Evolutionary conservation across 2,329 filamentous ascomycete genomes (phyloP), one percentile per base, ranked within the genome.

Genomic region (Diaporthe citri): DNA sequence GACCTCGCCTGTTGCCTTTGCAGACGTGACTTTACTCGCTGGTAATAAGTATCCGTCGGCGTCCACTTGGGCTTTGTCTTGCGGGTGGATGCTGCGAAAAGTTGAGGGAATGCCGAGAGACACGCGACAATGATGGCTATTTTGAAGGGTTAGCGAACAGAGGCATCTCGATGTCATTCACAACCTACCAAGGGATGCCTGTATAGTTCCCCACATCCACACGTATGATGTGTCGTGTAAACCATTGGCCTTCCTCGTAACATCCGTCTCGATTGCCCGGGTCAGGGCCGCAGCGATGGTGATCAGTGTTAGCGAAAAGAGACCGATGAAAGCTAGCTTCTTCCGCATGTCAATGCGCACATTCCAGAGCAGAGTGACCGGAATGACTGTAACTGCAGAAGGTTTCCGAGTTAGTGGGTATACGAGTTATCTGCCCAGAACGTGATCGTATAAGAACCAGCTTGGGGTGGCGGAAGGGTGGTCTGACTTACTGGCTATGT

Each of bases 311-410:
- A 72, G 36, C 3, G 71, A 72, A 22, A 64, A 64, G 22, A 72
- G 51, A 6, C 71, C 57, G 28, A 64, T 46, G 17, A 64, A 64
- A 28, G 57, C 71, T 3, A 82, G 34, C 75, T 84, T 84, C 1
- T 79, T 82, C 39, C 72, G 78, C 7, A 80, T 41, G 0, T 81
- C 81, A 17, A 84, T 79, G 7, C 78, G 78, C 1, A 84, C 78
- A 7, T 80, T 82, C 82, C 82, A 83, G 12, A 84, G 43, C 4
- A 72, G 28, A 12, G 34, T 20, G 46, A 72, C 25, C 4, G 71
- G 56, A 8, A 64, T 28, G 3, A 48, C 8, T 8, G 59, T 64
- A 22, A 72, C 71, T 72, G n/a, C 5, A 8, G 3, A 31, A 25
- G 20, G 3, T 4, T 36, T 4, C 5, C 17, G 22, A 9, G 31